These are phyloP conservation scores for Blastomyces percursus DNA, from an alignment of 2,329 filamentous ascomycete species.

Conservation along the genomic window DNA sequence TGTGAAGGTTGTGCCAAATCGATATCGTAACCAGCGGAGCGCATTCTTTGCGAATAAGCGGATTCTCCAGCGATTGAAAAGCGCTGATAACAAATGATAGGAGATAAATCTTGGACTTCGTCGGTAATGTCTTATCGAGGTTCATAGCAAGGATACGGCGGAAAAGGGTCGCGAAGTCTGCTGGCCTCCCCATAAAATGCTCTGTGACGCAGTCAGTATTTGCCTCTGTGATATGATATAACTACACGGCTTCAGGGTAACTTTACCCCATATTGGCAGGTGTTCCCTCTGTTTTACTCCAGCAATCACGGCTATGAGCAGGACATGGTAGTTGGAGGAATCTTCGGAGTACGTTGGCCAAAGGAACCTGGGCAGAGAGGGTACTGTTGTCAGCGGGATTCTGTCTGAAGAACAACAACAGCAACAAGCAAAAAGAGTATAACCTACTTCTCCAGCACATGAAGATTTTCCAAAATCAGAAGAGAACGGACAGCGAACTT, in stretches of 20 bases:
- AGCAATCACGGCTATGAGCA: slow-evolving; percentile 73
- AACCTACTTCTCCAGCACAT: slow-evolving; percentile 68
- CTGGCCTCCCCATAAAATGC: slow-evolving; percentile 63
- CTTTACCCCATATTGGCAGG: slow-evolving; percentile 72
- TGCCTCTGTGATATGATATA: not conserved
- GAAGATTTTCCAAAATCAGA: slow-evolving; percentile 75
- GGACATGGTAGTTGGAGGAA: slow-evolving; percentile 80
- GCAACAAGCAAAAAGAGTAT: not conserved
- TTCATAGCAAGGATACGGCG: slow-evolving; percentile 80
- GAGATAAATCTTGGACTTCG: slow-evolving; percentile 65
- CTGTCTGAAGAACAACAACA: not conserved
- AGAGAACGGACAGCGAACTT: slow-evolving; percentile 68
- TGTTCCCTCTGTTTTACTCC: slow-evolving; percentile 83
- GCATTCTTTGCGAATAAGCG: slow-evolving; percentile 87
- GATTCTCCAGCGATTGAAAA: slow-evolving; percentile 86
- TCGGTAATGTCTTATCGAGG: slow-evolving; percentile 57
- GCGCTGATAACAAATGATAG: slow-evolving; percentile 80
- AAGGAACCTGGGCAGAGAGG: slow-evolving; percentile 54
- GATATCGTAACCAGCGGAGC: slow-evolving; percentile 88
- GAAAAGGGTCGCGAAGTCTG: slow-evolving; percentile 81
- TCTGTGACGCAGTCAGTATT: not conserved
- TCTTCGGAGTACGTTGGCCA: slow-evolving; percentile 90
- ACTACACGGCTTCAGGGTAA: not conserved
- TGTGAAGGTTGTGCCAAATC: slow-evolving; percentile 88
- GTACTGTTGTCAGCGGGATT: slow-evolving; percentile 15